phyloP scores from a whole-genome alignment of 352 stramenopile species.

The Globisporangium middletonii region DNA sequence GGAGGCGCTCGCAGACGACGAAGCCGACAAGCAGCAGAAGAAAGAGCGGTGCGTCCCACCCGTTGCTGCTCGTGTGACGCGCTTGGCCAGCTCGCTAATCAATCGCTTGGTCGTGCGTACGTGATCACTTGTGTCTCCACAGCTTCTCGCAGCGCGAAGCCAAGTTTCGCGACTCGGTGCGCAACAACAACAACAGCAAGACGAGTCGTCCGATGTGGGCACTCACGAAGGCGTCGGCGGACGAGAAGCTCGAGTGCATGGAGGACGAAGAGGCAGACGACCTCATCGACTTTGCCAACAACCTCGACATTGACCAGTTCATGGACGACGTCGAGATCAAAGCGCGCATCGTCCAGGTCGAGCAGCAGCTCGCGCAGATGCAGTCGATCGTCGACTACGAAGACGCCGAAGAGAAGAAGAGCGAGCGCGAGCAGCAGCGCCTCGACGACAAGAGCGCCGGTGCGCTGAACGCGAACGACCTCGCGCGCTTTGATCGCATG shows the following conservation, averaged over 20 bases:
- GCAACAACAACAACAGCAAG: constrained; percentile 27
- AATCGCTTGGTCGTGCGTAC: too few relatives aligned
- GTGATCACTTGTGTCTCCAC: not conserved
- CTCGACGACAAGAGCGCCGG: constrained; percentile 45
- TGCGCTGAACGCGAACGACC: constrained; percentile 43
- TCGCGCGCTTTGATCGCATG: constrained; percentile 32
- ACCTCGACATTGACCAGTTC: constrained; percentile 93
- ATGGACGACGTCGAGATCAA: constrained; percentile 90
- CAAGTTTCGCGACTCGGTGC: constrained; percentile 62
- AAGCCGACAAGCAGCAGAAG: constrained; percentile 55
- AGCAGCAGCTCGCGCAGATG: constrained; percentile 88
- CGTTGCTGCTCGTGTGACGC: too few relatives aligned
- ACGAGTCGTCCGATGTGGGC: constrained; percentile 85
- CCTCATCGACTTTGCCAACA: constrained; percentile 91
- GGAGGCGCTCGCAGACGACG: constrained; percentile 69
- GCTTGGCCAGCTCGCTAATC: too few relatives aligned
- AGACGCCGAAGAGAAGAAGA: constrained; percentile 76
- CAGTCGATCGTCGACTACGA: constrained; percentile 79
- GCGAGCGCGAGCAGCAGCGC: constrained; percentile 69
- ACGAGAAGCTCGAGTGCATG: constrained; percentile 67
- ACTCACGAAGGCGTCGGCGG: constrained; percentile 79
- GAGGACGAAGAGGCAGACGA: constrained; percentile 87
- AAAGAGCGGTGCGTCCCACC: constrained; percentile 34
- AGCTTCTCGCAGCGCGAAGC: constrained; percentile 73
- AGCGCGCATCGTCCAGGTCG: constrained; percentile 74